phyloP scores from a whole-genome alignment of 2,329 filamentous ascomycete genomes.

The Ophiostoma angusticollis region DNA sequence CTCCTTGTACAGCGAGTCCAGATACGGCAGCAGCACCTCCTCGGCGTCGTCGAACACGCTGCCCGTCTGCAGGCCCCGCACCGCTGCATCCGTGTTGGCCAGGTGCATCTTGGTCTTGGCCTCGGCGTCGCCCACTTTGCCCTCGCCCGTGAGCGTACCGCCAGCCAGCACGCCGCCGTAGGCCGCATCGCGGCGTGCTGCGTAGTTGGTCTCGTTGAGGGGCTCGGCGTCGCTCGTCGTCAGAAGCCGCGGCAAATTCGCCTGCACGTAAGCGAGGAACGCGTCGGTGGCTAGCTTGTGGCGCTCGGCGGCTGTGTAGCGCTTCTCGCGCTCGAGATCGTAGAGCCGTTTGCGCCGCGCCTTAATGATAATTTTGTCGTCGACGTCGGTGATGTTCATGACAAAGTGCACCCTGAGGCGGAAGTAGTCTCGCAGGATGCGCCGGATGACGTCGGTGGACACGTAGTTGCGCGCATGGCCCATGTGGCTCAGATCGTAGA shows the following conservation, averaged over 20 bases:
- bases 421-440: slow-evolving; percentile 59
- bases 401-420: slow-evolving; percentile 58
- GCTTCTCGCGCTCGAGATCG: slow-evolving; percentile 14
- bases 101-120: slow-evolving; percentile 18
- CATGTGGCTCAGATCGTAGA: slow-evolving; percentile 62
- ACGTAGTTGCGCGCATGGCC: slow-evolving; percentile 70
- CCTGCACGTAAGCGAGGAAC: slow-evolving; percentile 15
- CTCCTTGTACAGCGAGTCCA: slow-evolving; percentile 45
- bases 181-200: slow-evolving; percentile 11
- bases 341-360: slow-evolving; percentile 18
- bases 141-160: slow-evolving; percentile 13
- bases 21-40: slow-evolving; percentile 51
- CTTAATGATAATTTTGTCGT: slow-evolving; percentile 37
- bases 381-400: slow-evolving; percentile 66
- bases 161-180: slow-evolving; percentile 16
- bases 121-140: slow-evolving; percentile 16
- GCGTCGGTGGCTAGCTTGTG: slow-evolving; percentile 12
- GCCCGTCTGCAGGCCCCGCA: slow-evolving; percentile 12
- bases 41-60: slow-evolving; percentile 45
- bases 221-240: neutral
- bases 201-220: slow-evolving; percentile 12
- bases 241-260: slow-evolving; percentile 16
- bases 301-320: slow-evolving; percentile 11
- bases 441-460: slow-evolving; percentile 59
- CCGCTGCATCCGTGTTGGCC: slow-evolving; percentile 16